Conservation (phyloP, 2,329 filamentous ascomycete genomes). For the Moelleriella libera region DNA sequence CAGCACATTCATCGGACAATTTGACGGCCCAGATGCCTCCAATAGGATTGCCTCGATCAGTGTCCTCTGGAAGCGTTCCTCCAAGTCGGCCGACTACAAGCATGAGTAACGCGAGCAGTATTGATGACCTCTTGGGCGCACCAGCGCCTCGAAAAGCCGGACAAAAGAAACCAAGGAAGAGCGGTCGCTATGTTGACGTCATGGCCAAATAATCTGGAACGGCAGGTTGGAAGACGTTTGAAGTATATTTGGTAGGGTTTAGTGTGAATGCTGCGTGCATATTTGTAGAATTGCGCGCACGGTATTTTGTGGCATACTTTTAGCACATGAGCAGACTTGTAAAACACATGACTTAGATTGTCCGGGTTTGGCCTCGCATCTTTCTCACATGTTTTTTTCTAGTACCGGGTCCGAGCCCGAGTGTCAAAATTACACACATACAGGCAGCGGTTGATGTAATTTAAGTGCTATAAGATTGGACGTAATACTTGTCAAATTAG, state of each 20-base stretch:
- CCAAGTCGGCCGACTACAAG: slow-evolving; percentile 62
- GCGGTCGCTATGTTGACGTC: slow-evolving; percentile 85
- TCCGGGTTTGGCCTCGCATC: not conserved
- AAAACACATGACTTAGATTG: not conserved
- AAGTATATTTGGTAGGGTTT: no score
- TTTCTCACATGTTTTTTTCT: not conserved
- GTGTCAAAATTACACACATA: no score
- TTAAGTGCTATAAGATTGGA: slow-evolving; percentile 25
- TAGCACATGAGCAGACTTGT: not conserved
- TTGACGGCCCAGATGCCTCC: slow-evolving; percentile 21
- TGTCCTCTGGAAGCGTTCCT: slow-evolving; percentile 35
- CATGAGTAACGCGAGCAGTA: slow-evolving; percentile 84
- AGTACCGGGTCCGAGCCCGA: no score
- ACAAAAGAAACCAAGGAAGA: slow-evolving; percentile 61
- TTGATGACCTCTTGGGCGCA: slow-evolving; percentile 80
- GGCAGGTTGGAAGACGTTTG: not conserved
- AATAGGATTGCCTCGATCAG: slow-evolving; percentile 28
- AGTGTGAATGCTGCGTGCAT: not conserved
- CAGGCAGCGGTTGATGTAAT: not conserved
- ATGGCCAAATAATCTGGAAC: slow-evolving; percentile 52
- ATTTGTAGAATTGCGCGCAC: not conserved
- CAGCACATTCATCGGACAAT: slow-evolving; percentile 9
- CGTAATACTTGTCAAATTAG: slow-evolving; percentile 21
- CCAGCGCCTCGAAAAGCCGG: slow-evolving; percentile 53
- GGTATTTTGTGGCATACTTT: no score